These are phyloP conservation scores for Malus sylvestris DNA, from an alignment of 306 rosid species.

Conservation along the genomic window DNA sequence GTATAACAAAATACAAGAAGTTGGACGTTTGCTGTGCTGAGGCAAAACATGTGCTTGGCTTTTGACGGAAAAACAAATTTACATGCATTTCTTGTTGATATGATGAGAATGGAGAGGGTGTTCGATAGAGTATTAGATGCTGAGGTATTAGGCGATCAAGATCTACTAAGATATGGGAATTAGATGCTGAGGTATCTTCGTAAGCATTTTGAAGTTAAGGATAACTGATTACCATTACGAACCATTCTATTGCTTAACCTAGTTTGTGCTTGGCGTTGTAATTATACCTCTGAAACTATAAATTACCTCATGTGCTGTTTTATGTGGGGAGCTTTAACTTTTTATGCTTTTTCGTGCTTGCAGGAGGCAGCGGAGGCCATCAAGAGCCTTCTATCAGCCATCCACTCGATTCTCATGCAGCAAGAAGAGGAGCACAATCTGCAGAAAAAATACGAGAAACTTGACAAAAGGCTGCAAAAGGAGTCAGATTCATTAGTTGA, in stretches of 20 bases:
- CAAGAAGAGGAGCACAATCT: conserved; percentile 56
- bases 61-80: background rate
- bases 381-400: conserved; percentile 45
- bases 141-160: background rate
- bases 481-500: conserved; percentile 39
- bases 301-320: background rate
- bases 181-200: background rate
- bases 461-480: conserved; percentile 52
- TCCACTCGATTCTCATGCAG: conserved; percentile 39
- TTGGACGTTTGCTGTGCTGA: background rate
- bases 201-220: background rate
- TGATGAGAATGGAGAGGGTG: background rate
- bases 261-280: background rate
- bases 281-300: background rate
- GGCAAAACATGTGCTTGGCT: background rate
- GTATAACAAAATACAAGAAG: background rate
- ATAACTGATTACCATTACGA: background rate
- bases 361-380: conserved; percentile 73
- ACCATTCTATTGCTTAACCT: background rate
- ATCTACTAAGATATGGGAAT: background rate
- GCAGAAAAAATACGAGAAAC: conserved; percentile 49
- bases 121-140: background rate
- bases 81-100: background rate
- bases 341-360: conserved; percentile 5
- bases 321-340: background rate